Evolutionary conservation across 208 protist species (phyloP), one percentile per base, ranked within the genome.

Genomic region (Leishmania arabica): DNA sequence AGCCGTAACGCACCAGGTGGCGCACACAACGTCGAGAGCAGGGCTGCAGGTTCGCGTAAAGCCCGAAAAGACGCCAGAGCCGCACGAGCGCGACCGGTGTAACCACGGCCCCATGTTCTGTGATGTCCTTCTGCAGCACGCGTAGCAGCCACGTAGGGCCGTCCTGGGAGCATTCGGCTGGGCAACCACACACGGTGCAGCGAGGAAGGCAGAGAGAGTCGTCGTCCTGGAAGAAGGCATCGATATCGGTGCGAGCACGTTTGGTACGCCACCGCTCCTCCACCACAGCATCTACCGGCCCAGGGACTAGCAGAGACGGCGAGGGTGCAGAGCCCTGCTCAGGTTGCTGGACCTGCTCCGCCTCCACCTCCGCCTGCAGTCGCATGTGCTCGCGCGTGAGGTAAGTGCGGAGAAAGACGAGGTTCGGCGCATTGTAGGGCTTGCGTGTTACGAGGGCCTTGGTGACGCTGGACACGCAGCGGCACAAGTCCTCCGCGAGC

Each of bases 21-120:
- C 85, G 83, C 51, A 92, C 82, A 81, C 95, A 97, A 34, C 90
- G 88, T 27, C 85, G 77, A 5, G 89, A 91, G 80, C 95, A 97
- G 42, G 88, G 77, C 31, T 62, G 75, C 62, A 92, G 77, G 70
- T 62, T 13, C 3, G 82, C 75, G 66, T 95, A 81, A 45, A 66
- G 17, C 0, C 89, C 64, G 62, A 97, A 82, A 8, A 91, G 54
- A 51, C 79, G 78, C 37, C 80, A 79, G 40, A 97, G 64, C 47
- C 92, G 90, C 54, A 92, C 45, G 40, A 97, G 58, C n/a, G 75
- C 86, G 4, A 85, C 86, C 3, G 88, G 81, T 6, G 79, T 85
- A 21, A 91, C 53, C 3, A 49, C 51, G 31, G 75, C 77, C 1
- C 73, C 72, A 62, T 85, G 78, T 42, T 77, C 65, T 31, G 69